Evolutionary conservation across 805 yeast species (phyloP).

Genomic region (Vanderwaltozyma tropicalis): DNA sequence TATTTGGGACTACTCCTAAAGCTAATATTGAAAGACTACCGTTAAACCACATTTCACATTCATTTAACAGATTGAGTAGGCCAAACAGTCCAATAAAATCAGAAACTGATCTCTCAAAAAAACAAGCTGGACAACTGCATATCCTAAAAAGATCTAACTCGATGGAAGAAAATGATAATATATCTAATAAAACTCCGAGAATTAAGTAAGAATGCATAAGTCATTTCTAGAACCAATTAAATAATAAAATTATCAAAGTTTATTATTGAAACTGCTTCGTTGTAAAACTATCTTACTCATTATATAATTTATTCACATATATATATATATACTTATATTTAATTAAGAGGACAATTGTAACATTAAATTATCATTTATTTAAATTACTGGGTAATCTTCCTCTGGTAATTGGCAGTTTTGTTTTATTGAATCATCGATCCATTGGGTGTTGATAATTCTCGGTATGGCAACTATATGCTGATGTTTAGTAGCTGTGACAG

Average conservation of each 20-base stretch:
- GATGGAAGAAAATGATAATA: background rate
- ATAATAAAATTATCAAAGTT: too few species aligned
- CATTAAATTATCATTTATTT: background rate
- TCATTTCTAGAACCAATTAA: too few species aligned
- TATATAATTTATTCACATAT: too few species aligned
- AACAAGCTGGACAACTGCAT: background rate
- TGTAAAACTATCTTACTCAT: too few species aligned
- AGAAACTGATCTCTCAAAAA: background rate
- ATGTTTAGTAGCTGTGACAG: background rate
- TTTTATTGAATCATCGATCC: conserved; percentile 31
- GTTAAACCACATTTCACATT: background rate
- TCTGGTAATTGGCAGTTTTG: conserved; percentile 25
- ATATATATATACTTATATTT: too few species aligned
- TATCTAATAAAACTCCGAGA: too few species aligned
- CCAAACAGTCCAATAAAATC: background rate
- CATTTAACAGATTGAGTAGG: background rate
- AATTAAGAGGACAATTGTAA: conserved; percentile 1
- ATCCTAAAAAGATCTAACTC: background rate
- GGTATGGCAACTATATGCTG: conserved; percentile 17
- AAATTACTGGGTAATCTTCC: conserved; percentile 18
- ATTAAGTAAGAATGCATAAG: too few species aligned
- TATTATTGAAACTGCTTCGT: too few species aligned
- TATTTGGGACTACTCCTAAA: background rate
- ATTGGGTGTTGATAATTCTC: conserved; percentile 27
- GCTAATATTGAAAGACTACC: background rate